Percentiles rank a stretch among this genome's conserved stretches.
These are phyloP conservation scores for Apiotrichum montevideense DNA, from an alignment of 1,284 basidiomycete species.

Conservation along the genomic window DNA sequence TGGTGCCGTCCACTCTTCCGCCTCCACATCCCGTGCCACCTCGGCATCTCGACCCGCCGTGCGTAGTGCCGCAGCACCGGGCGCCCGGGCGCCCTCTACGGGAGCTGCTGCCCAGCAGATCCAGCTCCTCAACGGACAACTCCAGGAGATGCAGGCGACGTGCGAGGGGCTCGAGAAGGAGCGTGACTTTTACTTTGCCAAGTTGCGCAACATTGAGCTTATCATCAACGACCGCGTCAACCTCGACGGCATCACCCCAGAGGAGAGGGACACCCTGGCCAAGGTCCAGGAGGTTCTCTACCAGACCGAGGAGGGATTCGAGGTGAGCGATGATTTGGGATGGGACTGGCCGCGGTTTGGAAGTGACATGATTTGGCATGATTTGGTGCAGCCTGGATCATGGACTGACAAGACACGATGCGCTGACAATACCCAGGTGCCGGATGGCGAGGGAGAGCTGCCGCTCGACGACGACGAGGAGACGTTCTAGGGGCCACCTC, in stretches of 20 bases:
- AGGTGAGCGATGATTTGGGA: slow-evolving; percentile 51
- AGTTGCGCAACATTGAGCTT: slow-evolving; percentile 94
- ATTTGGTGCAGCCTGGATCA: not conserved
- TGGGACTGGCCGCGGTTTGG: not conserved
- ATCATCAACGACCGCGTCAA: slow-evolving; percentile 72
- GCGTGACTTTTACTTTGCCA: slow-evolving; percentile 96
- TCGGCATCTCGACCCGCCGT: slow-evolving; percentile 4
- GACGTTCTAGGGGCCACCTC: slow-evolving; percentile 13
- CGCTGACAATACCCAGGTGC: slow-evolving; percentile 58
- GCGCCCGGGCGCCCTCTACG: slow-evolving; percentile 17
- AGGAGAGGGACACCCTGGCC: slow-evolving; percentile 63
- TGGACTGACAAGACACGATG: not conserved
- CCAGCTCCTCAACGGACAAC: slow-evolving; percentile 52
- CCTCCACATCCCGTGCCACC: slow-evolving; percentile 11
- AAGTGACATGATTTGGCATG: not conserved
- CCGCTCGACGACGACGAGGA: slow-evolving; percentile 18
- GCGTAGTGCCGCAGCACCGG: slow-evolving; percentile 11
- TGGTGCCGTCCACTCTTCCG: slow-evolving; percentile 1
- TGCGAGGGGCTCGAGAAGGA: slow-evolving; percentile 89
- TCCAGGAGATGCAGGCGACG: slow-evolving; percentile 74
- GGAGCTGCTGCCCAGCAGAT: slow-evolving; percentile 21
- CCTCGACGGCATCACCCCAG: slow-evolving; percentile 55
- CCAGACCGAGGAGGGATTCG: slow-evolving; percentile 83
- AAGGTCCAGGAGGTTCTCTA: slow-evolving; percentile 93
- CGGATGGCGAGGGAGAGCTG: slow-evolving; percentile 13